Evolutionary conservation across 495 filamentous ascomycete genomes (phyloP).

Genomic region (Neurospora cerealis): DNA sequence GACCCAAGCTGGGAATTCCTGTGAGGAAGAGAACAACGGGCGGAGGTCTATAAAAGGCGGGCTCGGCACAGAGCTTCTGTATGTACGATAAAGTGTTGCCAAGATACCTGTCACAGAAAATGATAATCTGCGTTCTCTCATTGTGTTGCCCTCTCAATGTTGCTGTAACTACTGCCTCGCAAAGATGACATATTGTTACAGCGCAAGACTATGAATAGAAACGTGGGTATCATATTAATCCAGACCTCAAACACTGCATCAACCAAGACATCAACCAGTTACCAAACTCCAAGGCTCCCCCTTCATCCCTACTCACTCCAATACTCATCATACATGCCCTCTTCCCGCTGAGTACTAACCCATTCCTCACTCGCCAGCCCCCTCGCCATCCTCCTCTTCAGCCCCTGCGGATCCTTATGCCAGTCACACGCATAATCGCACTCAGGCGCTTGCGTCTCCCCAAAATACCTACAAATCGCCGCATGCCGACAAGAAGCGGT

Average conservation of each 20-base stretch:
- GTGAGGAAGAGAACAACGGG: neutral
- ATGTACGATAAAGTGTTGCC: neutral
- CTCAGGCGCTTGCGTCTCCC: slow-evolving; percentile 47
- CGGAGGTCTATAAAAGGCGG: neutral
- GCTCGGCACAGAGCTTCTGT: neutral
- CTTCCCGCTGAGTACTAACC: slow-evolving; percentile 59
- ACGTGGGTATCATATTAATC: neutral
- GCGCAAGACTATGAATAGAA: neutral
- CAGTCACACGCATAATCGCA: slow-evolving; percentile 88
- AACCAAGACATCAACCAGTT: neutral
- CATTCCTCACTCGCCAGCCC: slow-evolving; percentile 63
- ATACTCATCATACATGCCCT: slow-evolving; percentile 39
- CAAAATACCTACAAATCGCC: slow-evolving; percentile 73
- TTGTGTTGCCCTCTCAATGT: neutral
- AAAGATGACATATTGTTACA: neutral
- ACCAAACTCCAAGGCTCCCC: neutral
- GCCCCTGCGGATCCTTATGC: slow-evolving; percentile 60
- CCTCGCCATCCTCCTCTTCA: slow-evolving; percentile 53
- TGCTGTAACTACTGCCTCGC: neutral
- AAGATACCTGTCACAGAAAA: neutral
- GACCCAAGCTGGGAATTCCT: neutral
- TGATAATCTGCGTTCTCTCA: neutral
- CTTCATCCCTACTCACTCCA: slow-evolving; percentile 16
- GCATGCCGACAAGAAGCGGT: slow-evolving; percentile 64
- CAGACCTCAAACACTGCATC: neutral